A percentile compares a stretch with the other conserved stretches of the same genome.
phyloP scores from a whole-genome alignment of 352 stramenopile species.

The Globisporangium paddicum region DNA sequence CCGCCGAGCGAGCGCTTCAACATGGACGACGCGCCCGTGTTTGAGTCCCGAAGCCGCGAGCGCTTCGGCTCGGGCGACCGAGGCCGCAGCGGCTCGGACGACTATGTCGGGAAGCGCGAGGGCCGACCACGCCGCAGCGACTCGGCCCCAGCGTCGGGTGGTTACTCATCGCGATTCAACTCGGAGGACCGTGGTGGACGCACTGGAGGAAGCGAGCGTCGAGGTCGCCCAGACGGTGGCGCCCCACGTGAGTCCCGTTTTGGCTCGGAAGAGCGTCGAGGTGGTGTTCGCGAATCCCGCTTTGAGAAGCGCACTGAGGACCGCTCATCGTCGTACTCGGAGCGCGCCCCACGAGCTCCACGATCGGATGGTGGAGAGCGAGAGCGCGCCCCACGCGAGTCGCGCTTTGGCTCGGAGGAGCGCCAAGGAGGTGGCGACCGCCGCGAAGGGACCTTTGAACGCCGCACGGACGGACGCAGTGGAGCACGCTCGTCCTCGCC shows the following conservation, averaged over 20 bases:
- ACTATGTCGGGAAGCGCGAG: background rate
- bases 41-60: background rate
- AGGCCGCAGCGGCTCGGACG: background rate
- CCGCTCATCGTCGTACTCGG: background rate
- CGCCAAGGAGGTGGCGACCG: background rate
- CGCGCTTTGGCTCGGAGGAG: slow-evolving; percentile 1
- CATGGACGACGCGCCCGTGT: slow-evolving; percentile 2
- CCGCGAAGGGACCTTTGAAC: slow-evolving; percentile 4
- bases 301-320: slow-evolving; percentile 4
- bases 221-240: background rate
- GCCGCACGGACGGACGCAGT: background rate
- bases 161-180: slow-evolving; percentile 3
- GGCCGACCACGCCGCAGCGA: slow-evolving; percentile 1
- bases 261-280: background rate
- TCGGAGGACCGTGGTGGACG: slow-evolving; percentile 4
- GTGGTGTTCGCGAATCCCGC: background rate
- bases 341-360: background rate
- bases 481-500: background rate
- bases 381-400: background rate
- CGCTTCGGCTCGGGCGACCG: slow-evolving; percentile 2
- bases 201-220: background rate
- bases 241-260: background rate
- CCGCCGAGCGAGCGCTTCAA: slow-evolving; percentile 10
- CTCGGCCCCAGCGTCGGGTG: background rate
- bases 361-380: background rate